A percentile compares a stretch with the other conserved stretches of the same genome.
phyloP scores from a whole-genome alignment of 2,329 filamentous ascomycete genomes.

The Pyricularia sp. region DNA sequence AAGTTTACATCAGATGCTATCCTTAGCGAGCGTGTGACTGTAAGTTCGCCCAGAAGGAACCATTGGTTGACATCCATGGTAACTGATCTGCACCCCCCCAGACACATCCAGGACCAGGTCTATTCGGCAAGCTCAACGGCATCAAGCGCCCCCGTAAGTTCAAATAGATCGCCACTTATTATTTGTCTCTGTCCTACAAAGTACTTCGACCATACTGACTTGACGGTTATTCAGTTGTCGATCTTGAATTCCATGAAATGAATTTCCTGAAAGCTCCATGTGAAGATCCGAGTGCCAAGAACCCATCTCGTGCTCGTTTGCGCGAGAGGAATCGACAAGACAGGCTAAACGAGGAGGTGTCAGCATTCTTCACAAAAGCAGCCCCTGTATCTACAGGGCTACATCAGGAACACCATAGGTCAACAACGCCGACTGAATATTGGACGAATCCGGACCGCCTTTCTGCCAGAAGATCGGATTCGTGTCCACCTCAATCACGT shows the following conservation, averaged over 20 bases:
- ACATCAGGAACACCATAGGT: not conserved
- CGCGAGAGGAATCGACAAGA: not conserved
- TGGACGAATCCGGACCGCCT: not conserved
- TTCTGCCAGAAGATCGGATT: not conserved
- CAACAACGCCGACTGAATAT: not conserved
- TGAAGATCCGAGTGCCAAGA: not conserved
- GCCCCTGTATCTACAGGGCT: not conserved
- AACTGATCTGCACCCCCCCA: conserved; percentile 6
- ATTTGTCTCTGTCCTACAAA: not conserved
- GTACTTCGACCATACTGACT: not conserved
- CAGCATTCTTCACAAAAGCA: conserved; percentile 3
- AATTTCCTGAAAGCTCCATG: not conserved
- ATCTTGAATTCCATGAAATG: conserved; percentile 1
- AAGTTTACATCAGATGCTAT: conserved; percentile 44
- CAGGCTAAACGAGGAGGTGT: not conserved
- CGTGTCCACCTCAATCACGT: not conserved
- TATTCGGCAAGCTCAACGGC: not conserved
- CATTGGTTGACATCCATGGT: not conserved
- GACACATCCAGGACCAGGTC: conserved; percentile 1
- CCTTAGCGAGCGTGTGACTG: conserved; percentile 37
- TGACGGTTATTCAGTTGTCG: not conserved
- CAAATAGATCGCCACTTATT: not conserved
- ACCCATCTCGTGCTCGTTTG: not conserved
- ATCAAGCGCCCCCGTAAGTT: not conserved
- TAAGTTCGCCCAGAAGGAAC: conserved; percentile 15